Evolutionary conservation across 805 yeast species (phyloP), one percentile per base, ranked within the genome.

Genomic region (Wickerhamomyces bovis): DNA sequence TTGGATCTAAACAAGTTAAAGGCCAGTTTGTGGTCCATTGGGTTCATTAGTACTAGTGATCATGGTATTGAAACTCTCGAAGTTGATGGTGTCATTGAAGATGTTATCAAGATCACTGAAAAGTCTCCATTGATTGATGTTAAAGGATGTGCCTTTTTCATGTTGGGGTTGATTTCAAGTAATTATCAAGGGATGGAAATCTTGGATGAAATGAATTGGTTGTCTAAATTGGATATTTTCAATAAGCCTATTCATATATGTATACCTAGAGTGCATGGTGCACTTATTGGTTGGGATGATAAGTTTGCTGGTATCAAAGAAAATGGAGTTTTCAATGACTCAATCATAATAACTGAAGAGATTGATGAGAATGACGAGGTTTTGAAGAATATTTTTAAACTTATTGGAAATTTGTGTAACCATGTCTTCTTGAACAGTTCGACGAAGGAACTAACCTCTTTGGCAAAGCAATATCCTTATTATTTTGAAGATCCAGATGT

Each of bases 1-100:
- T 70, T 71, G 7, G 64, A 66, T 18, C 49, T 70, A 18, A 30
- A 68, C 9, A 74, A 73, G 51, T 63, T 92, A 22, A 88, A 87
- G 58, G 86, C 90, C 11, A 78, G 84, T 30, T 56, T 92, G 31
- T 92, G 97, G 97, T 82, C 95, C 2, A 71, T 88, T 30, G 97
- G 97, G 0, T 81, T 83, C 56, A 80, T 90, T 26, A 90, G 90
- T 2, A 77, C 89, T 1, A 77, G 89, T 1, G 75, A 76, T 10
- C 67, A 74, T 44, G 97, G 97, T 0, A 80, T 85, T 16, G 68
- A 73, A 16, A 66, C 83, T 39, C 55, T 81, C 33, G 87, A 81
- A 49, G 73, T 73, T 30, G 70, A 66, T 50, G 76, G 76, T 2
- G 65, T 79, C 46, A 71, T 79, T 35, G 71, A 72, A 51, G 76